Percentiles rank a stretch among this genome's conserved stretches.
Conservation (phyloP, 768 basidiomycete species). For the Russula emetica region DNA sequence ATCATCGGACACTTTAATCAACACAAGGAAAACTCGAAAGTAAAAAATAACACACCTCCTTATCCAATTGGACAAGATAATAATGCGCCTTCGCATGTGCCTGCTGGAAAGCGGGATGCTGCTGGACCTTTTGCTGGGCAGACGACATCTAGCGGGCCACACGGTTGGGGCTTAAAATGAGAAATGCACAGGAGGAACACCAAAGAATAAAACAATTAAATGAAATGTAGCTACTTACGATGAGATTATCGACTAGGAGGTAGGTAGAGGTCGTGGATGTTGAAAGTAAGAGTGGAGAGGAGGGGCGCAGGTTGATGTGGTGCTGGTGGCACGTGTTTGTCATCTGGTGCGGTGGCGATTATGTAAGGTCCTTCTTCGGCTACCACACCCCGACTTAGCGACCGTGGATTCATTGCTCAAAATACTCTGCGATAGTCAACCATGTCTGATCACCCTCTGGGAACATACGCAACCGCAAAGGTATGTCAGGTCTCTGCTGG, state of each 20-base stretch:
- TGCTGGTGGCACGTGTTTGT: constrained; percentile 66
- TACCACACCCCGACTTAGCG: background rate
- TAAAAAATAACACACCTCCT: constrained; percentile 65
- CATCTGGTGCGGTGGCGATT: constrained; percentile 32
- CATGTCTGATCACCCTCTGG: constrained; percentile 42
- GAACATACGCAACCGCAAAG: constrained; percentile 49
- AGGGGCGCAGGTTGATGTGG: constrained; percentile 36
- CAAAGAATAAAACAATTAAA: background rate
- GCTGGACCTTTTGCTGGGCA: constrained; percentile 75
- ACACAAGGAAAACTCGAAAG: constrained; percentile 2
- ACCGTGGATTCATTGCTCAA: background rate
- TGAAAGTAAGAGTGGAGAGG: constrained; percentile 26
- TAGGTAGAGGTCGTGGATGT: constrained; percentile 23
- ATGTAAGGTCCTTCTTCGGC: constrained; percentile 38
- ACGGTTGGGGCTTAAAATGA: background rate
- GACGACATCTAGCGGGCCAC: constrained; percentile 52
- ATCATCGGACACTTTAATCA: background rate
- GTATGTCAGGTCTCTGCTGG: constrained; percentile 35
- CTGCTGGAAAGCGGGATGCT: constrained; percentile 83
- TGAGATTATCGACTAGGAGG: constrained; percentile 10
- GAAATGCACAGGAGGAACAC: background rate
- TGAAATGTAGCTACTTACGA: constrained; percentile 17
- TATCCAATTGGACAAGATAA: constrained; percentile 89
- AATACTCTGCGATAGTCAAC: constrained; percentile 25
- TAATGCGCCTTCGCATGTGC: constrained; percentile 76